Base-by-base conservation (phyloP, 768 basidiomycete genomes). In the Phaeotremella fagi region DNA sequence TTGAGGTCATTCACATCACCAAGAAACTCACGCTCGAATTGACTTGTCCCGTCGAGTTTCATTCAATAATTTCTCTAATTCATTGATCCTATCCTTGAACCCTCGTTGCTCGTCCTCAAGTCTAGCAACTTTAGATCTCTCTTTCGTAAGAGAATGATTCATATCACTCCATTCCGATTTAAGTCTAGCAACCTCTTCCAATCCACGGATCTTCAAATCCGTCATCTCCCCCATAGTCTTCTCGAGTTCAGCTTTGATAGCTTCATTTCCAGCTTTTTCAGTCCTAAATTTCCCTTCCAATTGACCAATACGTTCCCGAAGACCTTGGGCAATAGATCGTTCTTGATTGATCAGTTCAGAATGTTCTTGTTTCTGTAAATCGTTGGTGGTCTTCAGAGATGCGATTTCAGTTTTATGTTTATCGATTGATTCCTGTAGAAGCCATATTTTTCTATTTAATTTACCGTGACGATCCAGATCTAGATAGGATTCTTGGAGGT, bases 301-400 rank as follows among this genome's bases (percentile, higher is more conserved):
- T n/a, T 25, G 45, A 5, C 54, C 57, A n/a, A 69, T 68, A 31
- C 67, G 41, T 35, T 68, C 64, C 31, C 62, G 55, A 54, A 68
- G 54, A 6, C 60, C 60, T 1, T 45, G 42, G 4, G 63, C 53
- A 12, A 68, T 54, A 31, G 53, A 50, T 44, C 42, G 44, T 47
- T 68, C 66, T 3, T 24, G 23, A 7, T 12, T 41, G 20, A 22
- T 18, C 3, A 65, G 37, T 2, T 15, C 11, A 4, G 24, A 27
- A 3, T 44, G 33, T 33, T 52, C 15, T 38, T 61, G 50, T 15
- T 60, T 56, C 12, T 57, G 36, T 5, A 64, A n/a, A n/a, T n/a
- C n/a, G n/a, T n/a, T n/a, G n/a, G n/a, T n/a, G n/a, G n/a, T n/a
- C n/a, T n/a, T n/a, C n/a, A n/a, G n/a, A n/a, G n/a, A n/a, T n/a